These are phyloP conservation scores for Aspergillus eucalypticola DNA, from an alignment of 2,329 filamentous ascomycete species.

Conservation along the genomic window DNA sequence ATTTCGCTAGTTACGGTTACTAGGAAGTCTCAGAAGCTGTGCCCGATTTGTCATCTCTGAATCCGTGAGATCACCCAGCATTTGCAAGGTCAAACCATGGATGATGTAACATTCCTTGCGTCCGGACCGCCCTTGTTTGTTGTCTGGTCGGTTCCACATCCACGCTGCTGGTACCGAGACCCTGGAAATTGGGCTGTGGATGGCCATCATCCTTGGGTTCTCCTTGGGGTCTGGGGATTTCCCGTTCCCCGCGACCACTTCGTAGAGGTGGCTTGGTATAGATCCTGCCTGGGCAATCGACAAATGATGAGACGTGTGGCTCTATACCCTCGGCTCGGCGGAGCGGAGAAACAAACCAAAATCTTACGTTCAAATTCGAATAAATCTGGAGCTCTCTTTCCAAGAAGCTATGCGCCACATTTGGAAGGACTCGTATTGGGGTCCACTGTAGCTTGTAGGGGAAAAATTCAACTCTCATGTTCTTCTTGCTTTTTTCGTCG, in stretches of 20 bases:
- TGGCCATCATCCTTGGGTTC: background rate
- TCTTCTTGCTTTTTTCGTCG: background rate
- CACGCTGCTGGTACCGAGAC: background rate
- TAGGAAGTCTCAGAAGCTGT: background rate
- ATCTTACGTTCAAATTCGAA: background rate
- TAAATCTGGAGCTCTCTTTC: background rate
- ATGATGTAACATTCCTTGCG: background rate
- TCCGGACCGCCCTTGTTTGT: background rate
- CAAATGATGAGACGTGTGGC: background rate
- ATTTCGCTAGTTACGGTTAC: background rate
- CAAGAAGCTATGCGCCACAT: background rate
- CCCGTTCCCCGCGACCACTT: background rate
- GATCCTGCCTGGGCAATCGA: background rate
- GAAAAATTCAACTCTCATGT: background rate
- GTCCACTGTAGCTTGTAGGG: background rate
- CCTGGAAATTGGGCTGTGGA: background rate
- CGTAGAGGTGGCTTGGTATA: background rate
- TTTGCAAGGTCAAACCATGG: background rate
- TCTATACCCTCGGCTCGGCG: slow-evolving; percentile 18
- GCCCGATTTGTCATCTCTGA: background rate
- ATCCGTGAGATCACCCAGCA: background rate
- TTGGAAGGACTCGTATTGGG: background rate
- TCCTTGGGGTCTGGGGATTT: background rate
- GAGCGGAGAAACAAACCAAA: slow-evolving; percentile 17
- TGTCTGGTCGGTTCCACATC: background rate